phyloP scores from a whole-genome alignment of 768 basidiomycete species.

The Boletus subcaerulescens region DNA sequence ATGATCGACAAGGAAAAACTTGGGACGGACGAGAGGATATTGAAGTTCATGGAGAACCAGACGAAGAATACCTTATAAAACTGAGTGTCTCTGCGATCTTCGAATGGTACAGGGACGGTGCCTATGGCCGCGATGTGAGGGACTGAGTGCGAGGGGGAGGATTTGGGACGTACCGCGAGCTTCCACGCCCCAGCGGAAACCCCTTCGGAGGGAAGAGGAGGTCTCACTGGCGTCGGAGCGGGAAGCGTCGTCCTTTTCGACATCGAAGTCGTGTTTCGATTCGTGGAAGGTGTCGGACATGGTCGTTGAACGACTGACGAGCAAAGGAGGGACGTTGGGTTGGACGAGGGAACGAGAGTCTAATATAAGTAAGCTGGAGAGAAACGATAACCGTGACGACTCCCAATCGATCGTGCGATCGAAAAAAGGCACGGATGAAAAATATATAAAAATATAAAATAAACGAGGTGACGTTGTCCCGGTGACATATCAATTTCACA shows the following conservation, averaged over 20 bases:
- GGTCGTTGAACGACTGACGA: slow-evolving; percentile 1
- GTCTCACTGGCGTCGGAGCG: slow-evolving; percentile 7
- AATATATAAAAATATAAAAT: background rate
- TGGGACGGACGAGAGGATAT: slow-evolving; percentile 49
- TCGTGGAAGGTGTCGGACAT: slow-evolving; percentile 25
- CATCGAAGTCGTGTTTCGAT: slow-evolving; percentile 21
- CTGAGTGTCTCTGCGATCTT: slow-evolving; percentile 53
- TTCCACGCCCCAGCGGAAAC: slow-evolving; percentile 33
- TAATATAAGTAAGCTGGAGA: slow-evolving; percentile 9
- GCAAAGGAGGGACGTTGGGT: slow-evolving; percentile 5
- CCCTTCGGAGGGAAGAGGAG: slow-evolving; percentile 5
- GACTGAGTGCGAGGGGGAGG: rapidly evolving
- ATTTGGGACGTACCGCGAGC: slow-evolving; percentile 21
- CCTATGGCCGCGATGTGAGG: slow-evolving; percentile 29
- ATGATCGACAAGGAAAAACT: background rate
- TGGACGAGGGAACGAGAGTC: background rate
- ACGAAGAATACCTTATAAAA: slow-evolving; percentile 67
- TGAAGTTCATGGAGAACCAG: slow-evolving; percentile 71
- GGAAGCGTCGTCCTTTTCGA: slow-evolving; percentile 30
- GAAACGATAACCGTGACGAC: slow-evolving; percentile 2
- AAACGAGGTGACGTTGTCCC: slow-evolving; percentile 5
- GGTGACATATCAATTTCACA: slow-evolving; percentile 1
- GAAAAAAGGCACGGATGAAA: background rate
- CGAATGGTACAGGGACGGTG: slow-evolving; percentile 49
- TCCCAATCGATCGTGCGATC: background rate